Percentiles rank a stretch among this genome's conserved stretches.
Conservation (phyloP, 257 asterid genomes). For the Coffea eugenioides region DNA sequence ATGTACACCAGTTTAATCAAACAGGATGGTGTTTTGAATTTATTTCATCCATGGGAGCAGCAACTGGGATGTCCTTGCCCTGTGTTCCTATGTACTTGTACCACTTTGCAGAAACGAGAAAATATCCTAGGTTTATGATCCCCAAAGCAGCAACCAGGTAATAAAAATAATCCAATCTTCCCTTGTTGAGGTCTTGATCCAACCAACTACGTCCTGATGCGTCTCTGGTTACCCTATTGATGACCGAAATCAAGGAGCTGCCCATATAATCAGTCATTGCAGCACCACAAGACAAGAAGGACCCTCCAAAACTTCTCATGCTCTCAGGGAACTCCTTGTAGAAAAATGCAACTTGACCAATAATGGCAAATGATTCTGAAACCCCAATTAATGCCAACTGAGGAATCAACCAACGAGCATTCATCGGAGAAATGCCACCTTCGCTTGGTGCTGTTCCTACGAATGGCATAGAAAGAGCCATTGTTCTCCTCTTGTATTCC, state of each 20-base stretch:
- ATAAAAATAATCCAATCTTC: conserved; percentile 31
- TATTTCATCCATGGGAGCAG: neutral
- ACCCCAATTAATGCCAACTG: conserved; percentile 25
- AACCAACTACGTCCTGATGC: conserved; percentile 28
- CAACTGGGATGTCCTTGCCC: neutral
- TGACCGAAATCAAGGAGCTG: conserved; percentile 28
- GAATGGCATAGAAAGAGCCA: conserved; percentile 19
- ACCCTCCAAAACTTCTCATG: conserved; percentile 28
- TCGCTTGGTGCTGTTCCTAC: conserved; percentile 14
- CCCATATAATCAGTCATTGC: conserved; percentile 25
- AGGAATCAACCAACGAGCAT: conserved; percentile 31
- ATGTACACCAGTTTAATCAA: no score
- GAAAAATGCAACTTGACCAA: conserved; percentile 7
- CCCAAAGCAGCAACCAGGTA: conserved; percentile 28
- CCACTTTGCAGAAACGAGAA: conserved; percentile 30
- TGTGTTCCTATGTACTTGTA: conserved; percentile 31
- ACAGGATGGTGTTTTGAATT: neutral
- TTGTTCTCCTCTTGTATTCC: conserved; percentile 19
- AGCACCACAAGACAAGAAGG: conserved; percentile 25
- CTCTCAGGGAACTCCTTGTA: neutral
- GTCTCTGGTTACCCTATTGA: conserved; percentile 19
- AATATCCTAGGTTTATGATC: conserved; percentile 19
- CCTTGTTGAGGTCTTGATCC: conserved; percentile 35
- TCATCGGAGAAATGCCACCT: conserved; percentile 29
- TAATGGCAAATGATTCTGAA: conserved; percentile 29